These are phyloP conservation scores for Penicillium oxalicum DNA, from an alignment of 2,329 filamentous ascomycete genomes.

Conservation along the genomic window DNA sequence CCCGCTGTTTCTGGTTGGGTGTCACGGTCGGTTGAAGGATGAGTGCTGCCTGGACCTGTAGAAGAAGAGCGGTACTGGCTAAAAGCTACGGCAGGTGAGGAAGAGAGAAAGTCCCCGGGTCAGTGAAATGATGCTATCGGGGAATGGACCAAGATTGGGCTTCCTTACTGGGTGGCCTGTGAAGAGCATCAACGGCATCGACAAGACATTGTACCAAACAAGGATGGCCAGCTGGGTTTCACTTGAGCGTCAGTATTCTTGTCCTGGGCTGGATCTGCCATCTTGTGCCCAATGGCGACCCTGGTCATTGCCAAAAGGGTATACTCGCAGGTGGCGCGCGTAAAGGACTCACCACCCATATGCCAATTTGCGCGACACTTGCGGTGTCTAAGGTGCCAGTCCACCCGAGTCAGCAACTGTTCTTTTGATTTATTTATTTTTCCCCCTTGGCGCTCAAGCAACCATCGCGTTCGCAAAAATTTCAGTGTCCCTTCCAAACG, in stretches of 20 bases:
- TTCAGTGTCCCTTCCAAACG: too few species aligned
- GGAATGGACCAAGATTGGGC: constrained; percentile 23
- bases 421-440: too few species aligned
- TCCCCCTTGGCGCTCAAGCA: not conserved
- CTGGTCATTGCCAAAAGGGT: too few species aligned
- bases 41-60: constrained; percentile 73
- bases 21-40: constrained; percentile 83
- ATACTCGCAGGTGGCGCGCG: too few species aligned
- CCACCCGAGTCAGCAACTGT: not conserved
- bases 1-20: constrained; percentile 62
- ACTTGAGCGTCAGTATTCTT: not conserved
- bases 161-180: constrained; percentile 72
- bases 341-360: constrained; percentile 55
- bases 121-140: not conserved
- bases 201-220: constrained; percentile 72
- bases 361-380: constrained; percentile 70
- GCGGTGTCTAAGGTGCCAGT: constrained; percentile 60
- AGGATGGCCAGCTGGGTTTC: constrained; percentile 57
- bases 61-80: constrained; percentile 56
- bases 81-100: constrained; percentile 45
- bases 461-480: not conserved
- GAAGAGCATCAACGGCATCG: constrained; percentile 69
- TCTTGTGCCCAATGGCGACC: too few species aligned
- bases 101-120: not conserved
- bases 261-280: too few species aligned